Evolutionary conservation across 1,284 basidiomycete genomes (phyloP), one percentile per base, ranked within the genome.

Genomic region (Thecaphora frezii): DNA sequence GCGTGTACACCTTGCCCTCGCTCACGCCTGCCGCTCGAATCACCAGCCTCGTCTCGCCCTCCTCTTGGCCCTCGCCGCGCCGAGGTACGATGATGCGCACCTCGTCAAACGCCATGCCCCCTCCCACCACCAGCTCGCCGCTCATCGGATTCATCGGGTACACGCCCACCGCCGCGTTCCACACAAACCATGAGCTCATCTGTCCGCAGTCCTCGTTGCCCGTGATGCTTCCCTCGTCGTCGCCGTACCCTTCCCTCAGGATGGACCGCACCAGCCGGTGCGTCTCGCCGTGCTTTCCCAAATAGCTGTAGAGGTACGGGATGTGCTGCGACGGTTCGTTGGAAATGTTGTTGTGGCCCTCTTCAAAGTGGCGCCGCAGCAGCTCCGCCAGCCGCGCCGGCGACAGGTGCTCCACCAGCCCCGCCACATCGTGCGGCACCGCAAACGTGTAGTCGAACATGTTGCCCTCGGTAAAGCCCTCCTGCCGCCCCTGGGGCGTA

Each of bases 171-270:
- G 88, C 86, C 42, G 86, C 86, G 52, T 46, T 58, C 80, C 90
- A 91, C 13, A 90, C 82, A 73, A 88, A 91, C 89, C 89, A 91
- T 0, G 89, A 87, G 69, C 87, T 89, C 88, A 91, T 91, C 76
- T 91, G 90, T 0, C 90, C 89, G 66, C 89, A 91, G 70, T 92
- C 90, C 76, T 92, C 90, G 71, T 91, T 92, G 86, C 88, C 88
- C 13, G 86, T 84, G 2, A 89, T 81, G 8, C 88, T 88, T 50
- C 83, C 84, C 2, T 86, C 83, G 1, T 86, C 86, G 51, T 85
- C 84, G 64, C 88, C 86, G 76, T 89, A 91, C 73, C 89, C 83
- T 1, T 75, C 77, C 44, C 76, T 48, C 0, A 87, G 87, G 42
- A 91, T 86, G 51, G 85, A 81, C 24, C 87, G 84, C 2, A 91